Conservation (phyloP, 192 early-diverging fungal genomes). For the Phlyctochytrium bullatum region DNA sequence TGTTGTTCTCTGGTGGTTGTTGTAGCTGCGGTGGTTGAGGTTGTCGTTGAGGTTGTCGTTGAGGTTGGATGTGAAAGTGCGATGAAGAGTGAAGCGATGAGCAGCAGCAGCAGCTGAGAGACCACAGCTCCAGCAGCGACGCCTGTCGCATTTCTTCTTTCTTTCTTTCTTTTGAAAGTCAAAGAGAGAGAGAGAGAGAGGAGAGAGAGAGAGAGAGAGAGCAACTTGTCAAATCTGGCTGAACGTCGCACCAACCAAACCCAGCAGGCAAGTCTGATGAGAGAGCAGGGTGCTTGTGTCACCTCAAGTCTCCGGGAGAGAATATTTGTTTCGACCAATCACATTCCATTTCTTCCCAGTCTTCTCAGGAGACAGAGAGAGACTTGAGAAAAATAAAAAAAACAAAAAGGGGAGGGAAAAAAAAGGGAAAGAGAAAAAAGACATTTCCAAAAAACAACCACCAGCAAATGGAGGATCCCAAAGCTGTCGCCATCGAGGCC, state of each 20-base stretch:
- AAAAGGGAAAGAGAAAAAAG: background rate
- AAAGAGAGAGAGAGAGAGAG: background rate
- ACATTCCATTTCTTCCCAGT: background rate
- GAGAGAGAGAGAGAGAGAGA: background rate
- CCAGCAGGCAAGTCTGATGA: background rate
- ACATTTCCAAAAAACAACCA: too few species aligned
- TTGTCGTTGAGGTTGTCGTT: background rate
- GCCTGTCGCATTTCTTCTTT: too few species aligned
- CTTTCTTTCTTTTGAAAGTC: background rate
- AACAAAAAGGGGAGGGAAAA: background rate
- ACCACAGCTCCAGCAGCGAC: too few species aligned
- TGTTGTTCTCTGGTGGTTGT: background rate
- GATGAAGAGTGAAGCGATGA: background rate
- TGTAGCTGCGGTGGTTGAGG: background rate
- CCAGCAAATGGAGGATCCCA: too few species aligned
- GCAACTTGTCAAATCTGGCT: too few species aligned
- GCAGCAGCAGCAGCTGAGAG: too few species aligned
- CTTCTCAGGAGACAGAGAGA: background rate
- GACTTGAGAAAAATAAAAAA: background rate
- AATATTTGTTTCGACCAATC: background rate
- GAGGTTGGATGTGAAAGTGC: background rate
- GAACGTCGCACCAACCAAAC: too few species aligned
- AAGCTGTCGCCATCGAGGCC: too few species aligned
- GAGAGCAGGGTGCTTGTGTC: background rate
- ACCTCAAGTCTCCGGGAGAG: background rate